Percentiles rank a stretch among this genome's conserved stretches.
phyloP scores from a whole-genome alignment of 352 stramenopile species.

The Pythium biforme region DNA sequence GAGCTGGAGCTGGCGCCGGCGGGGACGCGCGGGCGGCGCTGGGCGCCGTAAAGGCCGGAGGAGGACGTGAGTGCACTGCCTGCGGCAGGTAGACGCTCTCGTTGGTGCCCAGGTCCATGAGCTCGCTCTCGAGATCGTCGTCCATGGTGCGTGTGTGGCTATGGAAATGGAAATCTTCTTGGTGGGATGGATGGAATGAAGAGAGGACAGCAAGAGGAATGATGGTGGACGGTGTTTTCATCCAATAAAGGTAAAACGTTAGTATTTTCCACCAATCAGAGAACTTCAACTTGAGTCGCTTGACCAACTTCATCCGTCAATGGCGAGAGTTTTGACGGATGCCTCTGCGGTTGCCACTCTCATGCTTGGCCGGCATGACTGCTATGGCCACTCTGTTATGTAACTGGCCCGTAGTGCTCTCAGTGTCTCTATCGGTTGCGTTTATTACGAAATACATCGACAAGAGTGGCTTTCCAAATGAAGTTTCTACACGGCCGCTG shows the following conservation, averaged over 20 bases:
- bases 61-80: constrained; percentile 16
- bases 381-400: too few species aligned
- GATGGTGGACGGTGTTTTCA: not conserved
- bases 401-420: too few species aligned
- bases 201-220: not conserved
- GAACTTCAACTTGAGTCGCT: not conserved
- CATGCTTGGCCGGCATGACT: too few species aligned
- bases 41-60: not conserved
- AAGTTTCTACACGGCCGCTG: not conserved
- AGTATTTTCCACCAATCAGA: not conserved
- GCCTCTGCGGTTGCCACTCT: too few species aligned
- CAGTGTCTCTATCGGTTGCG: constrained; percentile 7
- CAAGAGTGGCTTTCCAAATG: not conserved
- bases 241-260: not conserved
- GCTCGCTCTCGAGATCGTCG: constrained; percentile 53
- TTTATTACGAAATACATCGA: not conserved
- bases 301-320: too few species aligned
- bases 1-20: not conserved
- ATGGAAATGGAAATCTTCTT: too few species aligned
- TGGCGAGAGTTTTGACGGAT: too few species aligned
- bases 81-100: constrained; percentile 54
- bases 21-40: not conserved
- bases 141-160: constrained; percentile 14
- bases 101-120: constrained; percentile 65
- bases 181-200: not conserved